A percentile compares a stretch with the other conserved stretches of the same genome.
These are phyloP conservation scores for Collariella sp. DNA, from an alignment of 495 filamentous ascomycete species.

Conservation along the genomic window DNA sequence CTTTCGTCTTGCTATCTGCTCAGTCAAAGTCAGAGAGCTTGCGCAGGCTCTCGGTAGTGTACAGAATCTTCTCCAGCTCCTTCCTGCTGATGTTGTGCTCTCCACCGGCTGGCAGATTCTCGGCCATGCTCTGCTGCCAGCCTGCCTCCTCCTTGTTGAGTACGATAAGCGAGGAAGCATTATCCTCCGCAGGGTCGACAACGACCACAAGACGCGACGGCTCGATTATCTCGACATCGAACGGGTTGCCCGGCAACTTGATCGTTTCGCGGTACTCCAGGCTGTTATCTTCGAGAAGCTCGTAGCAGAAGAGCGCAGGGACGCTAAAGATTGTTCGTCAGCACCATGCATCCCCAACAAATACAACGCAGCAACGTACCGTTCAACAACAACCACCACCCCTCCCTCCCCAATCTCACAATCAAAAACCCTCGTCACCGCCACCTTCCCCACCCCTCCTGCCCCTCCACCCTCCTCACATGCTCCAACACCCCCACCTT, in stretches of 20 bases:
- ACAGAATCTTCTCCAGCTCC: slow-evolving; percentile 52
- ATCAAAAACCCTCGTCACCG: slow-evolving; percentile 41
- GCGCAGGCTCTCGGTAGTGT: slow-evolving; percentile 62
- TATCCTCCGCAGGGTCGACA: slow-evolving; percentile 41
- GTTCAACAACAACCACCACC: slow-evolving; percentile 56
- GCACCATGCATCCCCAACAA: background rate
- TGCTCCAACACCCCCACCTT: slow-evolving; percentile 42
- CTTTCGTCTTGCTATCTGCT: background rate
- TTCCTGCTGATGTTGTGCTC: slow-evolving; percentile 29
- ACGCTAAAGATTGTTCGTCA: slow-evolving; percentile 42
- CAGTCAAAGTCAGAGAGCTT: slow-evolving; percentile 36
- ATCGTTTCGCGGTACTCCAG: slow-evolving; percentile 43
- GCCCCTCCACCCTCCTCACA: slow-evolving; percentile 26
- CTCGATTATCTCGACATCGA: slow-evolving; percentile 41
- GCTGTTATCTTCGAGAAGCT: slow-evolving; percentile 31
- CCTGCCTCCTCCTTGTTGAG: slow-evolving; percentile 10
- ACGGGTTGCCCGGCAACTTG: slow-evolving; percentile 48
- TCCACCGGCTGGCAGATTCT: slow-evolving; percentile 10
- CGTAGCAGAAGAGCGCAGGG: slow-evolving; percentile 52
- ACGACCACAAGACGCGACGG: slow-evolving; percentile 42
- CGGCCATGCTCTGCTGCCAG: background rate
- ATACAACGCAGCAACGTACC: slow-evolving; percentile 38
- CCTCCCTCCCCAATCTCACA: slow-evolving; percentile 6
- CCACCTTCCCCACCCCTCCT: slow-evolving; percentile 37
- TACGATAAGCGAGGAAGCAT: slow-evolving; percentile 14